Conservation (phyloP, 2,329 filamentous ascomycete genomes). For the Neophaeococcomyces mojaviensis region DNA sequence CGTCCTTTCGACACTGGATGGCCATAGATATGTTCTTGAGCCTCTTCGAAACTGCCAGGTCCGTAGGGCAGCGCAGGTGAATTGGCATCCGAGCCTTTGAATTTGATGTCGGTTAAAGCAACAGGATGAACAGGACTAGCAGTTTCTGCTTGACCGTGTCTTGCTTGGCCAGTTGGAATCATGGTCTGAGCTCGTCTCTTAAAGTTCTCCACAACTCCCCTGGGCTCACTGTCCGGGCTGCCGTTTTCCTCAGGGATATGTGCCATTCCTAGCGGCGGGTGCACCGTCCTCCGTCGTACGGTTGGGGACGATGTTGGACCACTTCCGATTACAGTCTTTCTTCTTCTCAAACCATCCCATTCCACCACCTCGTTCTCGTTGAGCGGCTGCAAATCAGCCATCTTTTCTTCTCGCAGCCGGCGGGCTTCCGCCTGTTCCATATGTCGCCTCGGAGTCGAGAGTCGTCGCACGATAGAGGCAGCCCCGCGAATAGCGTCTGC, state of each 20-base stretch:
- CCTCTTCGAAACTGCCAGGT: constrained; percentile 25
- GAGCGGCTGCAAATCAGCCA: constrained; percentile 61
- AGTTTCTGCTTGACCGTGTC: constrained; percentile 26
- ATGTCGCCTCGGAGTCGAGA: constrained; percentile 67
- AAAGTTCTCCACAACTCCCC: constrained; percentile 32
- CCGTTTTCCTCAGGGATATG: constrained; percentile 61
- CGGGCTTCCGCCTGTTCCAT: constrained; percentile 74
- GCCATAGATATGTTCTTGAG: constrained; percentile 44
- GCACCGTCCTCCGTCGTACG: constrained; percentile 43
- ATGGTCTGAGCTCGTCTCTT: constrained; percentile 33
- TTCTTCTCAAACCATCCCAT: constrained; percentile 82
- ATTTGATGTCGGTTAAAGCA: constrained; percentile 54
- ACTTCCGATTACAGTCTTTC: constrained; percentile 51
- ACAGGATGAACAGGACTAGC: constrained; percentile 53
- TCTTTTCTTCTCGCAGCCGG: constrained; percentile 70
- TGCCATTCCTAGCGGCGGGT: constrained; percentile 82
- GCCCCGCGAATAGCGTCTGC: constrained; percentile 91
- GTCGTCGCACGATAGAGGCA: constrained; percentile 74
- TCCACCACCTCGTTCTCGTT: constrained; percentile 74
- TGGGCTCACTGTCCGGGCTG: constrained; percentile 20
- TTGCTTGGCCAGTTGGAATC: constrained; percentile 29
- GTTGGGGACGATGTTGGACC: constrained; percentile 37
- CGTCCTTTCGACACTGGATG: constrained; percentile 38
- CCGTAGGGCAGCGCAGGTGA: constrained; percentile 21
- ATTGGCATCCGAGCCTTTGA: constrained; percentile 43